Conservation (phyloP, 2,329 filamentous ascomycete genomes). For the Arachnomyces sp. region DNA sequence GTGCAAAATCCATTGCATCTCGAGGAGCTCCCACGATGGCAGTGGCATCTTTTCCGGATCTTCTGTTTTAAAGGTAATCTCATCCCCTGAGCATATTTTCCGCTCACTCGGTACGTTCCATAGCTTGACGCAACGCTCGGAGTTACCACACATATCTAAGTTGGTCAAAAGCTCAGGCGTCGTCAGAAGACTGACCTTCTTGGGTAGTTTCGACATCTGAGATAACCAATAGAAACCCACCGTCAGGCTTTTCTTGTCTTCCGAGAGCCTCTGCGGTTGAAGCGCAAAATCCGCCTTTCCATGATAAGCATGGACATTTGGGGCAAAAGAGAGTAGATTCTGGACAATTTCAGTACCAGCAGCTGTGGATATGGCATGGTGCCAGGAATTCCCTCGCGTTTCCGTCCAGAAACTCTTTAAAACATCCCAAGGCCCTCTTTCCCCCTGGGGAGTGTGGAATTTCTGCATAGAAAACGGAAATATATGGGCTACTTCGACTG, state of each 20-base stretch:
- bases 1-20: conserved; percentile 5
- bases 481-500: conserved; percentile 7
- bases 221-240: conserved; percentile 9
- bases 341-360: conserved; percentile 4
- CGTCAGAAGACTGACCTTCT: too few species aligned
- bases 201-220: background rate
- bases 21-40: conserved; percentile 1
- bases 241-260: background rate
- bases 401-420: conserved; percentile 7
- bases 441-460: background rate
- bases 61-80: conserved; percentile 2
- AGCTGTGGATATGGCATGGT: conserved; percentile 1
- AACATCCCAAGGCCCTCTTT: conserved; percentile 12
- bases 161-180: too few species aligned
- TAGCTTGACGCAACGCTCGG: background rate
- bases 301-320: conserved; percentile 5
- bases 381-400: conserved; percentile 6
- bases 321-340: conserved; percentile 9
- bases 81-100: background rate
- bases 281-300: conserved; percentile 5
- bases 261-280: conserved; percentile 2
- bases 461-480: conserved; percentile 8
- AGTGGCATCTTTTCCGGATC: conserved; percentile 3
- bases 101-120: background rate
- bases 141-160: too few species aligned